Base-by-base conservation (phyloP, 345 rosid genomes). In the Angophora floribunda region DNA sequence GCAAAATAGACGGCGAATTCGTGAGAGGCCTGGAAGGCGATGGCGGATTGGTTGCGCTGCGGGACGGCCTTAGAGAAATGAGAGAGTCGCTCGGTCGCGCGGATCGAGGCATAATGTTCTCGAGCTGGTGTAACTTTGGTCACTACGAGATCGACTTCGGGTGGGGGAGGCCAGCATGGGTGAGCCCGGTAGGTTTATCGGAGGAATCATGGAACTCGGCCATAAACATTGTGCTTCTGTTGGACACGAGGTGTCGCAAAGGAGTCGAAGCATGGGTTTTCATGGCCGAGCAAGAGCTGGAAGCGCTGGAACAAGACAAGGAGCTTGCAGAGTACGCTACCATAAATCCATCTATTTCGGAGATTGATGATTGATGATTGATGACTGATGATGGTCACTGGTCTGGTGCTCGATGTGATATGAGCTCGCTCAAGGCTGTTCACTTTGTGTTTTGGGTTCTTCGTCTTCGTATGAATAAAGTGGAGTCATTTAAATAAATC, bases 151-250 rank as follows among this genome's bases (percentile, higher is more conserved):
- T 84, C 13, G 88, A 91, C 51, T 91, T 89, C 7, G 92, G 89
- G 32, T 91, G 90, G 90, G 90, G 90, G 44, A 89, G 82, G 50
- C 90, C 90, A 2, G 32, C 52, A 49, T 87, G 89, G 91, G 86
- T 61, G 32, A 78, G 87, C 84, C 26, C 85, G 50, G 22, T 26
- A 6, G 75, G 45, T 12, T 57, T 49, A 13, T 14, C 53, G 1
- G 36, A 10, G 16, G 82, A 21, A 26, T 22, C 55, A 11, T 6
- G 3, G n/a, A 61, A 32, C 44, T 51, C 61, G 3, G 13, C 9
- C 78, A 0, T 2, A 19, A 67, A 16, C 45, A 0, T 0, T 32
- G 79, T 85, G 47, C 32, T 84, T 36, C 55, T 88, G 61, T 7
- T 80, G 49, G 89, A 88, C 70, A 84, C 87, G 24, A 85, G 57